These are phyloP conservation scores for Exophiala viscosa DNA, from an alignment of 2,329 filamentous ascomycete species.

Conservation along the genomic window DNA sequence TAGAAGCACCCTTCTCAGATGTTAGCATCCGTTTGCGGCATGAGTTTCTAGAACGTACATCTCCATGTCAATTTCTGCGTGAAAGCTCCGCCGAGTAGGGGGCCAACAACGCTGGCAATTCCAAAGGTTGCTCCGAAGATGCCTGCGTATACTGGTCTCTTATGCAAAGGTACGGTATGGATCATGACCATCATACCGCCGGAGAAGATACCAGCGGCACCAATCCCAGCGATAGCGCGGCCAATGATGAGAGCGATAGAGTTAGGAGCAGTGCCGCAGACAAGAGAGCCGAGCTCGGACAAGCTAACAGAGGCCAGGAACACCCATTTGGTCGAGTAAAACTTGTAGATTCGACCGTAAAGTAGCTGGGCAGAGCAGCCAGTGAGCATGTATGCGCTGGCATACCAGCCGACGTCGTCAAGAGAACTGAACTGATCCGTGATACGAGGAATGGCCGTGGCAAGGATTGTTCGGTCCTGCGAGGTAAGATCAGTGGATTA, in stretches of 20 bases:
- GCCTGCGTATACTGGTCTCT: constrained; percentile 39
- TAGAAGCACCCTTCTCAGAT: constrained; percentile 35
- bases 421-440: constrained; percentile 46
- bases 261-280: constrained; percentile 38
- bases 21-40: too few species aligned
- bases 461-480: constrained; percentile 34
- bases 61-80: constrained; percentile 36
- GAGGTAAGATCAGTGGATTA: not conserved
- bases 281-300: constrained; percentile 41
- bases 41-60: constrained; percentile 19
- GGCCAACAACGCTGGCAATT: constrained; percentile 39
- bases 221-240: constrained; percentile 40
- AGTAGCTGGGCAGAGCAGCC: constrained; percentile 40
- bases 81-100: constrained; percentile 44
- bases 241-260: constrained; percentile 40
- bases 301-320: constrained; percentile 38
- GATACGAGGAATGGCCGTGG: constrained; percentile 47
- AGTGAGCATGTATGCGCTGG: constrained; percentile 45
- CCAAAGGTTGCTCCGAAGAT: constrained; percentile 36
- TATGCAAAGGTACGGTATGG: constrained; percentile 37
- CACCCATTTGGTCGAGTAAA: constrained; percentile 43
- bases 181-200: constrained; percentile 38
- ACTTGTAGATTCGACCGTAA: constrained; percentile 44
- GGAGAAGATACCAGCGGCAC: constrained; percentile 37
- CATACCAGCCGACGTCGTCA: constrained; percentile 49